Percentiles rank a stretch among this genome's conserved stretches.
Conservation (phyloP, 768 basidiomycete genomes). For the Fibroporia radiculosa region DNA sequence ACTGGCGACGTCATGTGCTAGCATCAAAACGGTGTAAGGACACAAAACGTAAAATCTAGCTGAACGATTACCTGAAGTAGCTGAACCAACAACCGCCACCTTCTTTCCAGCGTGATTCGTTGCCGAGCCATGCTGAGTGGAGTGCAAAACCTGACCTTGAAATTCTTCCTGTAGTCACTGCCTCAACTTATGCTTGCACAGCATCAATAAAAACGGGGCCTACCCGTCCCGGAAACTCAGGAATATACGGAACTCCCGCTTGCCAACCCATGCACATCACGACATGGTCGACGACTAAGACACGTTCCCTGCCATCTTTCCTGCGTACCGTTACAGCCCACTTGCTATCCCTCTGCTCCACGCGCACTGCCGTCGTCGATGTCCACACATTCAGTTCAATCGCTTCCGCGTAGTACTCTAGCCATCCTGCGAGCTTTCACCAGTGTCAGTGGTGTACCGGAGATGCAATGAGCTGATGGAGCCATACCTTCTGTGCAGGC, state of each 20-base stretch:
- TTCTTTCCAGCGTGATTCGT: slow-evolving; percentile 58
- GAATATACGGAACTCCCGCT: not conserved
- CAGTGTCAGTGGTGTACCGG: not conserved
- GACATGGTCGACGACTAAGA: slow-evolving; percentile 25
- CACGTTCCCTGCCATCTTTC: slow-evolving; percentile 33
- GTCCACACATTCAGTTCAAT: slow-evolving; percentile 64
- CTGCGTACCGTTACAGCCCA: slow-evolving; percentile 63
- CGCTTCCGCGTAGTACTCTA: slow-evolving; percentile 53
- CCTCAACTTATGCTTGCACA: not conserved
- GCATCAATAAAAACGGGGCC: not conserved
- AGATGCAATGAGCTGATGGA: not conserved
- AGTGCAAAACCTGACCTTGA: slow-evolving; percentile 57
- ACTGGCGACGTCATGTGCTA: slow-evolving; percentile 41
- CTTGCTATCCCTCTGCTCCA: slow-evolving; percentile 46
- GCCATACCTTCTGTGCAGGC: slow-evolving; percentile 43
- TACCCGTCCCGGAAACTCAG: slow-evolving; percentile 2
- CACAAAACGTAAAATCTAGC: too few species aligned
- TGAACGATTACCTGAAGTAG: slow-evolving; percentile 55
- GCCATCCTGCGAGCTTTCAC: slow-evolving; percentile 53
- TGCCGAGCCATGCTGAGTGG: slow-evolving; percentile 45
- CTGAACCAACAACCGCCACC: slow-evolving; percentile 60
- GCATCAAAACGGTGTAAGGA: too few species aligned
- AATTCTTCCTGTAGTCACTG: slow-evolving; percentile 38
- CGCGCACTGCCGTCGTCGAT: slow-evolving; percentile 20
- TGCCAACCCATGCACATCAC: slow-evolving; percentile 19